Percentiles rank a stretch among this genome's conserved stretches.
phyloP scores from a whole-genome alignment of 2,329 filamentous ascomycete species.

The Davidsoniella australis region DNA sequence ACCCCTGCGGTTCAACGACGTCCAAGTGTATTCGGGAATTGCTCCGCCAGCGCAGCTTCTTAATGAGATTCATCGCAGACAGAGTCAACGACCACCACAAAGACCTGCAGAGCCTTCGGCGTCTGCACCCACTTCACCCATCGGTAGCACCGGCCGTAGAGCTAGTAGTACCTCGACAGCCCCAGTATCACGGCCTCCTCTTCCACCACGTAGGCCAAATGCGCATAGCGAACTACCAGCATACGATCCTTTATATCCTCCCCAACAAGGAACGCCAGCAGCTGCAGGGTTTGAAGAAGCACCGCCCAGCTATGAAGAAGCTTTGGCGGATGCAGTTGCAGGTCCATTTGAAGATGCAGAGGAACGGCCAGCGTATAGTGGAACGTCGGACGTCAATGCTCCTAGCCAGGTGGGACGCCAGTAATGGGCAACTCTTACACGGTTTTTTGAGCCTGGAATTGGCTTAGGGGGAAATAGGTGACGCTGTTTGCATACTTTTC shows the following conservation, averaged over 20 bases:
- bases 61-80: constrained; percentile 1
- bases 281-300: constrained; percentile 48
- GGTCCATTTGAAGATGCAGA: constrained; percentile 48
- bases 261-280: constrained; percentile 32
- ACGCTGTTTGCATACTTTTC: too few species aligned
- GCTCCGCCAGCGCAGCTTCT: constrained; percentile 62
- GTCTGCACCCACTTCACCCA: background rate
- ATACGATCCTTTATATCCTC: constrained; percentile 38
- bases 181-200: constrained; percentile 9
- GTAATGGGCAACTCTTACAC: too few species aligned
- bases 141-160: background rate
- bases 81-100: background rate
- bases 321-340: constrained; percentile 57
- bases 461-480: too few species aligned
- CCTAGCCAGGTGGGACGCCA: background rate
- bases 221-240: constrained; percentile 15
- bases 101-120: background rate
- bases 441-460: too few species aligned
- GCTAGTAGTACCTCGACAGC: background rate
- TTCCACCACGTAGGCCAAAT: constrained; percentile 14
- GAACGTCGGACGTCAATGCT: constrained; percentile 39
- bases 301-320: constrained; percentile 91
- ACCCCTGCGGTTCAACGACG: constrained; percentile 54
- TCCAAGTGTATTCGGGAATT: constrained; percentile 79
- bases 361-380: constrained; percentile 50